Evolutionary conservation across 1,284 basidiomycete species (phyloP).

Genomic region (Lignosus rhinocerotis): DNA sequence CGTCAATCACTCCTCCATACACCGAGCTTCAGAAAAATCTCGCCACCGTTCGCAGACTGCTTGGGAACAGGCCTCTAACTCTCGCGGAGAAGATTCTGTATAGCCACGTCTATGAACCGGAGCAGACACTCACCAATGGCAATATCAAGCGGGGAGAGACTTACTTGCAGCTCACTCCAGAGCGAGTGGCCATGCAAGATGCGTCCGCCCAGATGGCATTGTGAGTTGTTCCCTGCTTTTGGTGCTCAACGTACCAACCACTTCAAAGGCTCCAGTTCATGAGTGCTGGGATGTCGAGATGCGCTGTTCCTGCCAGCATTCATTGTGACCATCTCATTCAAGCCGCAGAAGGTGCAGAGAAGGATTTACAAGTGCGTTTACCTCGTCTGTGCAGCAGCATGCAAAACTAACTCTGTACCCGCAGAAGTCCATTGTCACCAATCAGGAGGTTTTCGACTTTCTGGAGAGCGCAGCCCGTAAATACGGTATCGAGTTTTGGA

Average conservation of each 20-base stretch:
- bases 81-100: conserved; percentile 98
- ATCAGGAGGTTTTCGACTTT: conserved; percentile 98
- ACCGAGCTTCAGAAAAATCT: conserved; percentile 75
- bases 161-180: conserved; percentile 89
- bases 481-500: conserved; percentile 96
- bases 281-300: conserved; percentile 88
- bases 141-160: conserved; percentile 81
- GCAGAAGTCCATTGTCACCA: conserved; percentile 83
- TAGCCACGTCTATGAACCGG: conserved; percentile 86
- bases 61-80: conserved; percentile 77
- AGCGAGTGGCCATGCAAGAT: conserved; percentile 98
- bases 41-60: conserved; percentile 66
- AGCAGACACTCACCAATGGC: conserved; percentile 67
- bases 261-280: conserved; percentile 88
- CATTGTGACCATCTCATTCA: conserved; percentile 99
- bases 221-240: conserved; percentile 42
- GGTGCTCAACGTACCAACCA: neutral
- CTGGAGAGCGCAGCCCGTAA: conserved; percentile 92
- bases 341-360: conserved; percentile 81
- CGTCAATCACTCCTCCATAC: conserved; percentile 91
- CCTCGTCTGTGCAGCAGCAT: too few relatives aligned
- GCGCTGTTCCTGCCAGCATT: conserved; percentile 85
- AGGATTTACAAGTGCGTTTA: conserved; percentile 72
- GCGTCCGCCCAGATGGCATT: conserved; percentile 95
- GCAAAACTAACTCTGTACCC: neutral